Evolutionary conservation across 805 yeast species (phyloP), one percentile per base, ranked within the genome.

Genomic region (Kregervanrija pseudodelftensis): DNA sequence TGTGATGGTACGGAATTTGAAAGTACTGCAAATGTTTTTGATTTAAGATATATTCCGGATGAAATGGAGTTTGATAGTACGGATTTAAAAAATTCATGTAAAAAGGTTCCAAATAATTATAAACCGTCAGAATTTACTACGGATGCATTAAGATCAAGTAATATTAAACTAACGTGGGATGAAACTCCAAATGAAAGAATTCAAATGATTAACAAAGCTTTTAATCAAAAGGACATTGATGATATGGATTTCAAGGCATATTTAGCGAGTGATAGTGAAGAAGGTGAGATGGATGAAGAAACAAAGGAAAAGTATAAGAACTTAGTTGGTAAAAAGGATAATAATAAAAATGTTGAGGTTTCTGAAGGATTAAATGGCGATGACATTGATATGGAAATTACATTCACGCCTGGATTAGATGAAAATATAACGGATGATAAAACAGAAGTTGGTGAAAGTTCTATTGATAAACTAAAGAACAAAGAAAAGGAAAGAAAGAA

Each of bases 1-100:
- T 88, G 96, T 66, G 99, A 93, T 64, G 96, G 96, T 31, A 78
- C 97, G 0, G 99, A 93, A 66, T 93, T 79, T 59, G 99, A 93
- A 65, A 82, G 96, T 11, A 89, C 98, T 0, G 95, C 98, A 4
- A 93, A 93, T 61, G 76, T 87, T 44, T 91, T 93, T 63, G 99
- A 93, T 63, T 68, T 93, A 50, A 74, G 99, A 56, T 93, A 86
- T 55, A 80, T 93, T 42, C 98, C 99, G 2, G 96, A 87, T 40
- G 96, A 80, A 22, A 88, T 89, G 88, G 82, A 77, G 2, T 93
- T 93, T 63, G 89, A 82, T 11, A 85, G 79, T 44, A 7, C 10
- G 2, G 78, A 77, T 46, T 82, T 95, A 36, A 75, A 79, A 53
- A 98, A 93, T 56, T 59, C 62, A 31, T 87, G 97, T 66, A 66